Evolutionary conservation across 495 filamentous ascomycete genomes (phyloP), one percentile per base, ranked within the genome.

Genomic region (Alectoria sarmentosa): DNA sequence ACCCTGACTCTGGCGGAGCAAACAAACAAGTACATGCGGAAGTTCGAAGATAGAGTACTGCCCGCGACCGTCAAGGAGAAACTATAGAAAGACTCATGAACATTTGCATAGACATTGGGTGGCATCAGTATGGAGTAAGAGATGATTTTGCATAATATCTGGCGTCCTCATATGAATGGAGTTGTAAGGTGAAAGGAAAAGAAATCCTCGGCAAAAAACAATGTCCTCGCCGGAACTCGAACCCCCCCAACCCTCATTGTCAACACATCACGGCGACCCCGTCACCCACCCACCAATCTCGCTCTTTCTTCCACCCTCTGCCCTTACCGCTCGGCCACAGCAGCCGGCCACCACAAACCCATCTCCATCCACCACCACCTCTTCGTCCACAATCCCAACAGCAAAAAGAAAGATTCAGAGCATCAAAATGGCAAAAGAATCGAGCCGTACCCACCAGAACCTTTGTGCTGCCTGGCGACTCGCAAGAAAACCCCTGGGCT

Each of bases 1-100:
- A 66, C 58, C 1, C 83, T 99, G 68, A 94, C 85, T 68, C 79
- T 99, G 73, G 94, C 94, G 13, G 94, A 99, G 75, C 94, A 98
- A 78, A 99, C 94, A 1, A 98, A 93, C 75, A 98, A 96, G 78
- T 71, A 92, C 30, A 85, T 98, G 76, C 80, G 86, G 67, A 86
- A 82, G 72, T 73, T 95, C 23, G 94, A 98, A 75, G 77, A 85
- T 62, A 82, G 81, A 28, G 73, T 96, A 56, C 73, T 88, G 17
- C 76, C 84, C 37, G 74, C 79, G 34, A 75, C 74, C 4, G 48
- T 81, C 26, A 81, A 79, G 64, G 78, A 75, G 30, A 76, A 75
- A 60, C 70, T 85, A 61, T 84, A 78, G 66, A 61, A 21, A 13
- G 14, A 23, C 15, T 39, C 38, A 44, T 58, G 15, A 23, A 11